Evolutionary conservation across 176 grass and related monocot species (phyloP), one percentile per base, ranked within the genome.

Genomic region (Typha latifolia): DNA sequence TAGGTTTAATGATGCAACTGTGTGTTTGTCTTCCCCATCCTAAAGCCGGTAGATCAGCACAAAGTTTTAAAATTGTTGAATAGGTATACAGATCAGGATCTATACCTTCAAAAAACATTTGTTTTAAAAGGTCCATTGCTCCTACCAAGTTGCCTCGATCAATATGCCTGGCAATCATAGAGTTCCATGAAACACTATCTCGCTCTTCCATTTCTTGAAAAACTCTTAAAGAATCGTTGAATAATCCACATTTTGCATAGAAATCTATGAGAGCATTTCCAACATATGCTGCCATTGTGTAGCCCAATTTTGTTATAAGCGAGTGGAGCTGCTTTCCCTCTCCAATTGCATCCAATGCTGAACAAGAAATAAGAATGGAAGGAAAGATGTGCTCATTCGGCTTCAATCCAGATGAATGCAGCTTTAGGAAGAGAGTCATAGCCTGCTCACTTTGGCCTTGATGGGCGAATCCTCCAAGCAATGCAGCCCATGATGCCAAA

Each of bases 161-260:
- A 21, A 48, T 34, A 72, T 72, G 11, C 32, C 69, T 26, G 0
- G 56, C 32, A 14, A 72, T 62, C 69, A 72, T 72, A 52, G 69
- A 47, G 43, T 72, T 72, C 53, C 52, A 72, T 27, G 69, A 62
- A 14, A 72, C 69, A 23, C 61, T 12, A 72, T 72, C 69, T 48
- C 12, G 43, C 47, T 62, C 69, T 72, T 72, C 69, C 69, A 72
- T 72, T 48, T n/a, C n/a, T 37, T 72, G 32, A 49, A 72, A 72
- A 47, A 72, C 12, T 48, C 47, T 72, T 12, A 34, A 48, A 21
- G 68, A 53, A 21, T 70, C 68, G 12, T 56, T n/a, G 15, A 59
- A 12, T 31, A 70, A 43, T 34, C 68, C 68, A 43, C 68, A 70
- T 37, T 70, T 70, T 57, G 51, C 27, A 59, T 70, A 70, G n/a